These are phyloP conservation scores for Pseudozyma hubeiensis DNA, from an alignment of 1,284 basidiomycete genomes.

Conservation along the genomic window DNA sequence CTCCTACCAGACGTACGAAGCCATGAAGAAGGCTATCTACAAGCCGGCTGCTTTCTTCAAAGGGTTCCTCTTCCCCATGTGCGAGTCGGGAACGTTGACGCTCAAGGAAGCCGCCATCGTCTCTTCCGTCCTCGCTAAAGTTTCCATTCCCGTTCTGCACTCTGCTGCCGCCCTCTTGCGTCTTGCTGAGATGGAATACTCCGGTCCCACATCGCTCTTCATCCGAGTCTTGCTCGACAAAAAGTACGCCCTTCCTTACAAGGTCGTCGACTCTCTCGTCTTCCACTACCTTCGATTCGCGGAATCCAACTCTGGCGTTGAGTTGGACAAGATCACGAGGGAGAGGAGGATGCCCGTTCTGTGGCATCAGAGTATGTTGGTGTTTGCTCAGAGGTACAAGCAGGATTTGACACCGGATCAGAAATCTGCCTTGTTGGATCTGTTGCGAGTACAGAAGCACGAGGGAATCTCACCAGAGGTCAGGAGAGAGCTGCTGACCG, in stretches of 20 bases:
- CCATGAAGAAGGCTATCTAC: constrained; percentile 89
- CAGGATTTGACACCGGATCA: constrained; percentile 97
- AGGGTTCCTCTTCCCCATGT: constrained; percentile 93
- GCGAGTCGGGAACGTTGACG: constrained; percentile 82
- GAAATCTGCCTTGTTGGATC: constrained; percentile 95
- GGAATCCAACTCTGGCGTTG: constrained; percentile 64
- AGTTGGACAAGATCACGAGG: constrained; percentile 54
- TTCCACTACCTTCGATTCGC: constrained; percentile 97
- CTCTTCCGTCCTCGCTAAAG: constrained; percentile 89
- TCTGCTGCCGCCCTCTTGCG: constrained; percentile 94
- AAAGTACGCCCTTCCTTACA: constrained; percentile 97
- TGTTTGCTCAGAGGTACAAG: constrained; percentile 95
- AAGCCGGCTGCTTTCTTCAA: constrained; percentile 99
- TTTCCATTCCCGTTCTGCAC: constrained; percentile 93
- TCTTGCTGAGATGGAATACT: constrained; percentile 95
- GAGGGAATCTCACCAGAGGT: constrained; percentile 90
- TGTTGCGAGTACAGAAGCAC: constrained; percentile 87
- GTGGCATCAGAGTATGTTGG: constrained; percentile 97
- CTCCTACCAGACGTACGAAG: constrained; percentile 92
- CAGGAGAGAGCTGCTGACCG: constrained; percentile 78
- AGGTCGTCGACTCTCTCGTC: constrained; percentile 95
- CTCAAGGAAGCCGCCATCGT: constrained; percentile 95
- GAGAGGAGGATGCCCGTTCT: constrained; percentile 78
- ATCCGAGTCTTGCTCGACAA: constrained; percentile 97
- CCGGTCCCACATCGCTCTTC: constrained; percentile 93